phyloP scores from a whole-genome alignment of 257 asterid species.

The Henckelia pumila region DNA sequence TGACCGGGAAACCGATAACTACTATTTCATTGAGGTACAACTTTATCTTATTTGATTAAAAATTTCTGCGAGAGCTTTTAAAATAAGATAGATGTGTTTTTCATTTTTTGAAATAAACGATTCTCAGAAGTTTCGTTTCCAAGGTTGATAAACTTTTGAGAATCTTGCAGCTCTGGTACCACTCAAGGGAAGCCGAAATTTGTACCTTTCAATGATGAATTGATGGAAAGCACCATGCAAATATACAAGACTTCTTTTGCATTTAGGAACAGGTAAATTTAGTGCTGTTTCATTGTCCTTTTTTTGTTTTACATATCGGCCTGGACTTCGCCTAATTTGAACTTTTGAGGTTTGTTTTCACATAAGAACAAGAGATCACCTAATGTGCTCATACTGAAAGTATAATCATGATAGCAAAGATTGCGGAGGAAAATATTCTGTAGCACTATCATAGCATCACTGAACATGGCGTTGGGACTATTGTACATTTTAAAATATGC shows the following conservation, averaged over 20 bases:
- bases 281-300: neutral
- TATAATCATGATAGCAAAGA: neutral
- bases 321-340: neutral
- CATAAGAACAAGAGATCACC: neutral
- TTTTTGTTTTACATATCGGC: constrained; percentile 8
- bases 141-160: constrained; percentile 5
- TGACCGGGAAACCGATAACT: constrained; percentile 74
- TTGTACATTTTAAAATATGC: too few species aligned
- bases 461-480: neutral
- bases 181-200: constrained; percentile 98
- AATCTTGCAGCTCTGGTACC: constrained; percentile 83
- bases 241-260: constrained; percentile 83
- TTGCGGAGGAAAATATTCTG: neutral
- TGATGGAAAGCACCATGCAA: constrained; percentile 87
- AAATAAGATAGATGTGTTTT: neutral
- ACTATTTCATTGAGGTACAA: constrained; percentile 81
- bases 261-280: constrained; percentile 72
- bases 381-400: neutral
- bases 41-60: neutral
- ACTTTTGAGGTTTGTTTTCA: neutral
- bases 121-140: neutral
- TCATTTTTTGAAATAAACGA: neutral
- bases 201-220: constrained; percentile 94
- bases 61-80: neutral
- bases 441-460: neutral